These are phyloP conservation scores for Kazachstania sp. DNA, from an alignment of 1,139 yeast genomes.

Conservation along the genomic window DNA sequence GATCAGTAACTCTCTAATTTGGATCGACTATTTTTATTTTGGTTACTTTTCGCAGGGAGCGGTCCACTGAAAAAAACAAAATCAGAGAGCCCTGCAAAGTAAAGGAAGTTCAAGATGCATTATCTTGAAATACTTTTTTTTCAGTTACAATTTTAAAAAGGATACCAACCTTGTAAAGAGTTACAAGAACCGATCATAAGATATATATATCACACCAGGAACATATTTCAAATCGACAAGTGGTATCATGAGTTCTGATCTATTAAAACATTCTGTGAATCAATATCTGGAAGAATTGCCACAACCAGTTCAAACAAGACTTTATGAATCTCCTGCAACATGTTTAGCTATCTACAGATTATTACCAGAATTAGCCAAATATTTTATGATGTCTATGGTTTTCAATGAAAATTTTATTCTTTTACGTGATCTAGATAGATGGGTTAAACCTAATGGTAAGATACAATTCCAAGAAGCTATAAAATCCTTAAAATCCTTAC, in stretches of 20 bases:
- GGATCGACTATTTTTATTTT: too few relatives aligned
- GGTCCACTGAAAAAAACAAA: neutral
- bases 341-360: constrained; percentile 84
- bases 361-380: constrained; percentile 82
- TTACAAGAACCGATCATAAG: neutral
- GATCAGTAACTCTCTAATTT: too few relatives aligned
- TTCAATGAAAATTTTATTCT: constrained; percentile 71
- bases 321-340: constrained; percentile 83
- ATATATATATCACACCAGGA: neutral
- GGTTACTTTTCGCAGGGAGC: neutral
- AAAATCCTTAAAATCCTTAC: constrained; percentile 66
- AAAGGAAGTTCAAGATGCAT: neutral
- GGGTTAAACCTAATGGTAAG: constrained; percentile 56
- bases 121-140: neutral
- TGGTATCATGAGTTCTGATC: constrained; percentile 33
- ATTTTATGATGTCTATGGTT: constrained; percentile 78
- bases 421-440: constrained; percentile 57
- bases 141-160: neutral
- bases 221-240: neutral
- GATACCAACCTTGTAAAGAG: neutral
- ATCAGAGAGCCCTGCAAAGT: neutral
- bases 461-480: constrained; percentile 60
- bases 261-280: constrained; percentile 69
- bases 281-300: constrained; percentile 88
- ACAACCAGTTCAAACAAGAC: constrained; percentile 66